Base-by-base conservation (phyloP, 2,329 filamentous ascomycete genomes). In the Botrytis fragariae region DNA sequence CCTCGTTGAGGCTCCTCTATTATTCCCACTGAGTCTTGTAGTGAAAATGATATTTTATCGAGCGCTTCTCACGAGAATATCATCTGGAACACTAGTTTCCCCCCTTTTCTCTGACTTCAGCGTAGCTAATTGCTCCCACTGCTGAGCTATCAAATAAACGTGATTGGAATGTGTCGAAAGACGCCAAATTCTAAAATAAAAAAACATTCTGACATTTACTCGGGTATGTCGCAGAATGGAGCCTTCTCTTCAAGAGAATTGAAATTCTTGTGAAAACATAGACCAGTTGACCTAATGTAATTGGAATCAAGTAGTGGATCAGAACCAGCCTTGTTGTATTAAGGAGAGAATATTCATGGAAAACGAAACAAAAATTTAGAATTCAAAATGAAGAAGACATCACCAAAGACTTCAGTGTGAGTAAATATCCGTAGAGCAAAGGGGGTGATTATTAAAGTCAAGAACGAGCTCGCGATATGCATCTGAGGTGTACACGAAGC, bases 211-310 rank as follows among this genome's bases (percentile, higher is more conserved):
- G 18, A 54, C 7, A 16, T 29, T 12, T 8, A 54, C 12, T 14
- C 25, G 5, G 16, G 51, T 2, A n/a, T 29, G 22, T 25, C 8
- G 18, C 12, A 29, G 14, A 29, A 54, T 5, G 16, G 14, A 16
- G 22, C 25, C 20, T 10, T 48, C n/a, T 54, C 51, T 29, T n/a
- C 25, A n/a, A 16, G 51, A 18, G 3, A 16, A 54, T 54, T 54
- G 14, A 29, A 54, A 7, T 16, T 0, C 4, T 7, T 7, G 14
- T n/a, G 12, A n/a, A 3, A n/a, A 1, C 4, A 54, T 54, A 4
- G 12, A 16, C 6, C 6, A 29, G 5, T 54, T 29, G n/a, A 29
- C 14, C 51, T 29, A 54, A 16, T 7, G 5, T 18, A 16, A 29
- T 29, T 6, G 1, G 16, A 4, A n/a, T 1, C 48, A n/a, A 10